Conservation (phyloP, 768 basidiomycete species). For the Rhodotorula taiwanensis region DNA sequence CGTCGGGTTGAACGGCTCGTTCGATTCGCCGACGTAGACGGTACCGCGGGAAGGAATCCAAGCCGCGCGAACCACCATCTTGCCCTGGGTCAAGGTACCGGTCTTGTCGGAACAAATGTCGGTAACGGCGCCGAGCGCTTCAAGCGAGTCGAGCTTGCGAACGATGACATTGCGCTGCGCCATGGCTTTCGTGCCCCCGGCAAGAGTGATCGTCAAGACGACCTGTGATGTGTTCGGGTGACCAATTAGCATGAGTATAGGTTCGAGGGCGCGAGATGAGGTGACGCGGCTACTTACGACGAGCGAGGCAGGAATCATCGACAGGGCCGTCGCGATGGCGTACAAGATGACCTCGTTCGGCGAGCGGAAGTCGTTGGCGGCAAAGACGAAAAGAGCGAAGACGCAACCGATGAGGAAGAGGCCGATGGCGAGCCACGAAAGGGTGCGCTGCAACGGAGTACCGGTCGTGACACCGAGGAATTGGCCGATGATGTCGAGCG, state of each 20-base stretch:
- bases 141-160: conserved; percentile 43
- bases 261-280: conserved; percentile 1
- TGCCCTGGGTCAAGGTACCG: conserved; percentile 48
- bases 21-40: conserved; percentile 38
- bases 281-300: conserved; percentile 13
- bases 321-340: conserved; percentile 31
- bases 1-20: conserved; percentile 39
- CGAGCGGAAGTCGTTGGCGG: conserved; percentile 34
- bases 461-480: conserved; percentile 46
- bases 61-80: conserved; percentile 49
- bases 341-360: conserved; percentile 37
- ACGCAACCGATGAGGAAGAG: conserved; percentile 37
- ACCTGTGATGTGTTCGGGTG: conserved; percentile 31
- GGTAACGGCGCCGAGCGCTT: conserved; percentile 47
- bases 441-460: conserved; percentile 38
- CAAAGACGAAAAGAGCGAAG: conserved; percentile 38
- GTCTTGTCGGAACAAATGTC: conserved; percentile 51
- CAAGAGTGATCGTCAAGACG: conserved; percentile 53
- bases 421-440: conserved; percentile 38
- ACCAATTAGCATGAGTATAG: not conserved
- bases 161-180: conserved; percentile 50
- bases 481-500: conserved; percentile 40
- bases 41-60: conserved; percentile 46
- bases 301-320: conserved; percentile 38
- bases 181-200: conserved; percentile 52